Evolutionary conservation across 1,284 basidiomycete genomes (phyloP), one percentile per base, ranked within the genome.

Genomic region (Thecaphora frezii): DNA sequence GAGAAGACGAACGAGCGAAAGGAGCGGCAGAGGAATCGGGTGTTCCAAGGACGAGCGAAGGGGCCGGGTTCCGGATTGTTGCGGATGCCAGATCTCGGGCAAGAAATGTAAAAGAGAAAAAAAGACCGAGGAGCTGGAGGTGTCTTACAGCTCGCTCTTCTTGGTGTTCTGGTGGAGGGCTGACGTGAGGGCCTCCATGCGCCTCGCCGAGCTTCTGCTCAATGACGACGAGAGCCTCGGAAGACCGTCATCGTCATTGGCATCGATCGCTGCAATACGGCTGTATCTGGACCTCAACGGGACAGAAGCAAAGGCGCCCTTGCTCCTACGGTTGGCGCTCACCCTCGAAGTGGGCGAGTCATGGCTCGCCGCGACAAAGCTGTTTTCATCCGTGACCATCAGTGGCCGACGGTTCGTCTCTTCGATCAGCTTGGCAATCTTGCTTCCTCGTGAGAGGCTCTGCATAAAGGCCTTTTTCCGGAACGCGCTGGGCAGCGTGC

Each of bases 391-490:
- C 8, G 33, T 14, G 5, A 36, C 33, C 33, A 36, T 36, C 33
- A 36, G 12, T 4, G 33, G 33, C 3, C 33, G 33, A 8, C 33
- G 33, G 33, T 61, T 54, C 1, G 55, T 55, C 21, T 66, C 58
- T 14, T 66, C 63, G 41, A 66, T 66, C 14, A 66, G 36, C 2
- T 58, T 48, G 58, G 61, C 61, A 49, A 66, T 66, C 50, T 66
- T 66, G 55, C 58, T 61, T 13, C 58, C 61, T 22, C 48, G 48
- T 1, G 51, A 58, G 41, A 66, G 58, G 18, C 41, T 47, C 0
- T 52, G 58, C 14, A 48, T 26, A 19, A 54, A 51, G 19, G 50
- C 45, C 24, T 57, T 56, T 43, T 60, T 65, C 46, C 37, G 50
- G 25, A 65, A n/a, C 40, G 44, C 42, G 5, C 10, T 18, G 33